phyloP scores from a whole-genome alignment of 371 early-diverging fungal genomes.

The Lichtheimia ramosa region DNA sequence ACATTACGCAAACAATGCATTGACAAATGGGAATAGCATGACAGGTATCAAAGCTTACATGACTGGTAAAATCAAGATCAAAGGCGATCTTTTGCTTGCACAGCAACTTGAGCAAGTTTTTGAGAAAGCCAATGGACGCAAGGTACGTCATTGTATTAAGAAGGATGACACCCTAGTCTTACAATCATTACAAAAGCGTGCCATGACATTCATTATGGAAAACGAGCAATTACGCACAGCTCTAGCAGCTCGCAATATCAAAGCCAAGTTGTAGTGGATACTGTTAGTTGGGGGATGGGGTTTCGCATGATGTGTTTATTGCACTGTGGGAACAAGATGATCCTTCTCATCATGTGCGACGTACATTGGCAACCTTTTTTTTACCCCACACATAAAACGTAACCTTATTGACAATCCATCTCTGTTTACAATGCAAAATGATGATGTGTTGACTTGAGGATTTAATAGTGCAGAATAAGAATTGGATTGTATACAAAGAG shows the following conservation, averaged over 20 bases:
- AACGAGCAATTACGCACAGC: slow-evolving; percentile 23
- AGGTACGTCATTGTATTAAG: slow-evolving; percentile 22
- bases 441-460: no score
- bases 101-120: slow-evolving; percentile 48
- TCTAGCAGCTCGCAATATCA: neutral
- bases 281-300: neutral
- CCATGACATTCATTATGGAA: slow-evolving; percentile 38
- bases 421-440: no score
- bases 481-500: no score
- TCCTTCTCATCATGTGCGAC: neutral
- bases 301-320: neutral
- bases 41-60: slow-evolving; percentile 50
- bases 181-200: slow-evolving; percentile 15
- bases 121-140: slow-evolving; percentile 40
- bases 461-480: no score
- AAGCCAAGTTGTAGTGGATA: slow-evolving; percentile 8
- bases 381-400: no score
- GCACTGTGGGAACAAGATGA: no score
- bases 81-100: slow-evolving; percentile 46
- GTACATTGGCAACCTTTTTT: neutral
- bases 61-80: slow-evolving; percentile 43
- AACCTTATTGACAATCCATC: no score
- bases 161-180: neutral
- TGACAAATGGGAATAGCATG: slow-evolving; percentile 17
- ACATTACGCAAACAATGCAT: neutral